Conservation (phyloP, 2,329 filamentous ascomycete species). For the Dendryphion nanum region DNA sequence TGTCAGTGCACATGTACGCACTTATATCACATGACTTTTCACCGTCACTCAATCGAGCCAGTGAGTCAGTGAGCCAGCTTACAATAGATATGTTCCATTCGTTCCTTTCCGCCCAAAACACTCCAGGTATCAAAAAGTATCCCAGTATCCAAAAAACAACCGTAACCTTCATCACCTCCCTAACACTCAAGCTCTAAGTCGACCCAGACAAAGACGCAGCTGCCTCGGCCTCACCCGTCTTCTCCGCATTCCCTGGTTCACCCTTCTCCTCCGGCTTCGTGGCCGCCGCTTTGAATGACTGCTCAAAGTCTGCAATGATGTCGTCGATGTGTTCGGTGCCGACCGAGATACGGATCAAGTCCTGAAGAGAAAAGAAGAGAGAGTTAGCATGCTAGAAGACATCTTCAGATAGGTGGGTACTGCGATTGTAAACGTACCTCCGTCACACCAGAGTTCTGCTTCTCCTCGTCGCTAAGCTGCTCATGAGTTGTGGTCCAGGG, state of each 20-base stretch:
- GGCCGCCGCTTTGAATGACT: constrained; percentile 68
- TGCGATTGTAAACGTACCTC: constrained; percentile 54
- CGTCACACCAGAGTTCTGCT: constrained; percentile 75
- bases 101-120: not conserved
- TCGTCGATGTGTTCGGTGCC: constrained; percentile 97
- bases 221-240: constrained; percentile 25
- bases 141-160: too few species aligned
- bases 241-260: constrained; percentile 29
- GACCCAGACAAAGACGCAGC: constrained; percentile 31
- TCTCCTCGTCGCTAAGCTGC: constrained; percentile 83
- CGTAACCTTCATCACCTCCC: too few species aligned
- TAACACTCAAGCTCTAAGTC: too few species aligned
- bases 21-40: too few species aligned
- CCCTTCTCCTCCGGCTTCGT: constrained; percentile 43
- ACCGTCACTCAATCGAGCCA: too few species aligned
- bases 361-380: constrained; percentile 48
- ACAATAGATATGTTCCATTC: not conserved
- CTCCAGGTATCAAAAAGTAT: too few species aligned
- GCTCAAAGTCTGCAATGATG: constrained; percentile 92
- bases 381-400: constrained; percentile 12
- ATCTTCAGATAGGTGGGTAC: not conserved
- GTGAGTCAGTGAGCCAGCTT: too few species aligned
- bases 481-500: constrained; percentile 95
- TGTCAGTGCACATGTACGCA: too few species aligned
- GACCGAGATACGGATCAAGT: constrained; percentile 91